Evolutionary conservation across 345 rosid genomes (phyloP), one percentile per base, ranked within the genome.

Genomic region (Acer saccharum): DNA sequence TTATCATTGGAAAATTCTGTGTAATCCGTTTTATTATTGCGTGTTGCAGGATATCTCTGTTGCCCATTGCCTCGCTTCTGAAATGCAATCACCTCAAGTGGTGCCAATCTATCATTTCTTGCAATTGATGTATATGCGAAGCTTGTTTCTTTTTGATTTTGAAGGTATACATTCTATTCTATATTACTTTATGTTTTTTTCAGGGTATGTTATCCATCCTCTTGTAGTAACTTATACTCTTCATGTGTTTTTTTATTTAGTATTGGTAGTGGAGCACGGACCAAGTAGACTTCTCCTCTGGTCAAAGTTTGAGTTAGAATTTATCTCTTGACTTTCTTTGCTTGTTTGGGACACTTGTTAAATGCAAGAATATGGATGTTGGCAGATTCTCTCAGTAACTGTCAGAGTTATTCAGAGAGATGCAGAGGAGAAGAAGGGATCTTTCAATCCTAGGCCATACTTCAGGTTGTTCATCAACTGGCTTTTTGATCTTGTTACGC

Each of bases 371-470:
- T 17, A 16, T 57, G 65, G 6, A 29, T 55, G 69, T 75, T 17
- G 35, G 25, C 85, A 82, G 87, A 84, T 84, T 27, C 66, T 84
- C 62, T 57, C 69, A 29, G 81, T 84, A 7, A 74, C 83, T 27
- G 72, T 84, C 74, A 84, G 75, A 81, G 55, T 73, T 54, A 48
- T 82, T 32, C 87, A 81, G 64, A 84, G 72, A 67, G 85, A 84
- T 44, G 78, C 83, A 7, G 87, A 84, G 76, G 87, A 77, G 66
- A 84, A 77, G 74, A 81, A 79, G 72, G 54, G 67, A 27, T 64
- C 79, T 77, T 84, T 84, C 46, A 84, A 84, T 57, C 85, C 83
- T 10, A 84, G 87, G 69, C 85, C 85, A 20, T 84, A 81, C 61
- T 84, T 84, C 72, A 82, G 87, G 68, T 73, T 81, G 79, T 70